Conservation (phyloP, 2,329 filamentous ascomycete genomes). For the Amylocarpus encephaloides region DNA sequence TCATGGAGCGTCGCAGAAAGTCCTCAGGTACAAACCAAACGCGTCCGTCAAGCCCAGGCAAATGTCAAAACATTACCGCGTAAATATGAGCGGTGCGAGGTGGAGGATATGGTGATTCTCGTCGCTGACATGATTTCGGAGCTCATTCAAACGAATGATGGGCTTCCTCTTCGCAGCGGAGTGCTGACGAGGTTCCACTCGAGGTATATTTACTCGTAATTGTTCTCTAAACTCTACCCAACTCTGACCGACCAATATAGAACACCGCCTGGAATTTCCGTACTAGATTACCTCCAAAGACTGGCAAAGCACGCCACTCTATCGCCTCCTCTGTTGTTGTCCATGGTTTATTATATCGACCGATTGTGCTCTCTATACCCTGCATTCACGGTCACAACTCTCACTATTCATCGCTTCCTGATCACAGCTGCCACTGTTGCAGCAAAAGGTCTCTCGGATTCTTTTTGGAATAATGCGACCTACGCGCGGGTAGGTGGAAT, state of each 20-base stretch:
- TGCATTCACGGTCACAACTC: constrained; percentile 90
- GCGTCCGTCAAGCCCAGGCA: constrained; percentile 43
- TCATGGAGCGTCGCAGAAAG: constrained; percentile 6
- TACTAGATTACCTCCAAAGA: constrained; percentile 86
- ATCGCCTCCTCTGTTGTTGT: constrained; percentile 86
- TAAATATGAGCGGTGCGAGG: constrained; percentile 73
- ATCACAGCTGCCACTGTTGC: constrained; percentile 95
- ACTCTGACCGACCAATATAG: constrained; percentile 4
- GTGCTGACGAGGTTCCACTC: constrained; percentile 93
- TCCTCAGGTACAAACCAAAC: constrained; percentile 38
- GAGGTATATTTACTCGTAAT: constrained; percentile 53
- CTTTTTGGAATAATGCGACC: constrained; percentile 97
- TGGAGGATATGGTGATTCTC: constrained; percentile 81
- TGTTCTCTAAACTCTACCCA: not conserved
- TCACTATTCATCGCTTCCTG: constrained; percentile 94
- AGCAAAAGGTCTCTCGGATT: constrained; percentile 91
- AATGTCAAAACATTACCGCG: constrained; percentile 58
- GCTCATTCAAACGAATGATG: constrained; percentile 87
- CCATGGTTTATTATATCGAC: constrained; percentile 99
- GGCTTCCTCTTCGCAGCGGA: constrained; percentile 74
- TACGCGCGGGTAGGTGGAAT: constrained; percentile 94
- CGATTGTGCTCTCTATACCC: constrained; percentile 86
- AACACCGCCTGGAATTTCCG: constrained; percentile 82
- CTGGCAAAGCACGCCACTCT: constrained; percentile 91
- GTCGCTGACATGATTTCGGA: constrained; percentile 96